These are phyloP conservation scores for Scheffersomyces segobiensis DNA, from an alignment of 1,139 yeast species.

Conservation along the genomic window DNA sequence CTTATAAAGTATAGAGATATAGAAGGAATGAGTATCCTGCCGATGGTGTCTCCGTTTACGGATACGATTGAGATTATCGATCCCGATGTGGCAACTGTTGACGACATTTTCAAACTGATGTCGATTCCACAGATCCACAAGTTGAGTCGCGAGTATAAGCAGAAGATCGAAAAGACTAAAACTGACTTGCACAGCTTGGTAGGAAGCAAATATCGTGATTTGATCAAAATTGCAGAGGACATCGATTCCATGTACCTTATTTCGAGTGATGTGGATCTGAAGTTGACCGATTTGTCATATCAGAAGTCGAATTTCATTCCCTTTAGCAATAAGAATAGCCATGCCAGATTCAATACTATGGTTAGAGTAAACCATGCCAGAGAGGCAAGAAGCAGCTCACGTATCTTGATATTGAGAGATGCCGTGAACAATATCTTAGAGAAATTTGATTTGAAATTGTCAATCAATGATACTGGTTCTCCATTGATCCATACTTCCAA, in stretches of 20 bases:
- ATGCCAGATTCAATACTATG: conserved; percentile 21
- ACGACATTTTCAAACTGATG: conserved; percentile 36
- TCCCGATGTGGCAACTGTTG: conserved; percentile 19
- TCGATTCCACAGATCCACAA: conserved; percentile 37
- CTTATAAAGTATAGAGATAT: neutral
- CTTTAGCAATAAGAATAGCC: conserved; percentile 22
- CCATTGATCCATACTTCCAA: conserved; percentile 26
- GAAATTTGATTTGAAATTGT: conserved; percentile 24
- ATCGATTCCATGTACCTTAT: conserved; percentile 54
- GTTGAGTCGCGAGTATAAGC: conserved; percentile 29
- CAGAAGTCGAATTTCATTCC: conserved; percentile 29
- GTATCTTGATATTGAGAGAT: conserved; percentile 26
- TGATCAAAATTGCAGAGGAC: conserved; percentile 68
- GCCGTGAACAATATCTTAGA: conserved; percentile 30
- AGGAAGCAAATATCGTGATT: conserved; percentile 65
- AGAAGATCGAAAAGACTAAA: conserved; percentile 22
- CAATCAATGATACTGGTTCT: conserved; percentile 5
- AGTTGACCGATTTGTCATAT: conserved; percentile 35
- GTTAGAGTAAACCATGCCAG: conserved; percentile 15
- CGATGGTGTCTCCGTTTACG: neutral
- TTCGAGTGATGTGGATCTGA: conserved; percentile 29
- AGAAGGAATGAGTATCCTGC: neutral
- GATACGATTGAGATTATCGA: neutral
- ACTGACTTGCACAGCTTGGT: conserved; percentile 56
- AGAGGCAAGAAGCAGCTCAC: conserved; percentile 12